phyloP scores from a whole-genome alignment of 1,139 yeast species.

The Spathaspora jeffriesii region DNA sequence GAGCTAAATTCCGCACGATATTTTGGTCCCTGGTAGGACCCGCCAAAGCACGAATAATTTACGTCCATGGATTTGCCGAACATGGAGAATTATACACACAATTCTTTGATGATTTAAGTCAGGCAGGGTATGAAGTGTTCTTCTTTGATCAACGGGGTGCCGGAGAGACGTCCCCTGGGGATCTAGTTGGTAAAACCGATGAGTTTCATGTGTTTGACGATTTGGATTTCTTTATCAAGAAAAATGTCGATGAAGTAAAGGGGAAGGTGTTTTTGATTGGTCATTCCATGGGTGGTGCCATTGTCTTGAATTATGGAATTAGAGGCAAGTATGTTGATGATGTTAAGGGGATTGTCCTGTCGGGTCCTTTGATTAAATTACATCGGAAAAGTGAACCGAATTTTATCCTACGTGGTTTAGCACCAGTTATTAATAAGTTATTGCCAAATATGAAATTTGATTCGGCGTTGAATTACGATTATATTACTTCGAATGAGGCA shows the following conservation, averaged over 20 bases:
- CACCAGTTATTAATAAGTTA: slow-evolving; percentile 48
- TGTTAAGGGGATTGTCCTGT: slow-evolving; percentile 56
- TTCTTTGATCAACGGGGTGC: slow-evolving; percentile 90
- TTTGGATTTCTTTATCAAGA: slow-evolving; percentile 61
- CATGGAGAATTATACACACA: slow-evolving; percentile 54
- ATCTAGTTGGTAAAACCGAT: slow-evolving; percentile 62
- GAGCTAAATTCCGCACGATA: slow-evolving; percentile 40
- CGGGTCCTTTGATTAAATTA: slow-evolving; percentile 68
- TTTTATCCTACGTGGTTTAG: slow-evolving; percentile 39
- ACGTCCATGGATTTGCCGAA: slow-evolving; percentile 86
- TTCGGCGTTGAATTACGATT: slow-evolving; percentile 55
- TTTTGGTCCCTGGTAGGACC: slow-evolving; percentile 37
- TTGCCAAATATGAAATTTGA: slow-evolving; percentile 59
- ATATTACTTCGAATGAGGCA: slow-evolving; percentile 54
- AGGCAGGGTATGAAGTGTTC: slow-evolving; percentile 70
- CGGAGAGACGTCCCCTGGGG: slow-evolving; percentile 69
- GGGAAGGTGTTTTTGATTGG: slow-evolving; percentile 66
- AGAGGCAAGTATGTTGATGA: slow-evolving; percentile 58
- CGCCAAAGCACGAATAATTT: slow-evolving; percentile 56
- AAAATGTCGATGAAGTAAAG: slow-evolving; percentile 24
- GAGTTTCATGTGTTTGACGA: slow-evolving; percentile 68
- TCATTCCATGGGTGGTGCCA: slow-evolving; percentile 97
- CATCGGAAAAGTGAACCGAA: slow-evolving; percentile 64
- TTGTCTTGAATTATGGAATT: slow-evolving; percentile 71
- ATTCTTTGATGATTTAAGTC: slow-evolving; percentile 58